Percentiles rank a stretch among this genome's conserved stretches.
Conservation (phyloP, 371 early-diverging fungal species). For the Lichtheimia corymbifera region DNA sequence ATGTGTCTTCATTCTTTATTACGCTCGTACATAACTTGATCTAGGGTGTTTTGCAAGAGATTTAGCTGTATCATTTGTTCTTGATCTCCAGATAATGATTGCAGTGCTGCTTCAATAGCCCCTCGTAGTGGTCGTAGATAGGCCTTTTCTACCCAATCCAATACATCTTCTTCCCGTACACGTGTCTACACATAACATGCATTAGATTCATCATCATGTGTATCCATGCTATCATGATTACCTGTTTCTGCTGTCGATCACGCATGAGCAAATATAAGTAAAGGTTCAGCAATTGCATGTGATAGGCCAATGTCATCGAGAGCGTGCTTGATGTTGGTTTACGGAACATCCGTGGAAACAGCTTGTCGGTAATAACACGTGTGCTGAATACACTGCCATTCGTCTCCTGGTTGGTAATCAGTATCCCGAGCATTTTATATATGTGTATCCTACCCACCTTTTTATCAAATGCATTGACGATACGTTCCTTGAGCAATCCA, state of each 20-base stretch:
- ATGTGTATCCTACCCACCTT: not conserved
- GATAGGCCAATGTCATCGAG: constrained; percentile 23
- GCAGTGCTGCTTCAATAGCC: not conserved
- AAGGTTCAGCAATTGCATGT: constrained; percentile 44
- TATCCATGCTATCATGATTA: not conserved
- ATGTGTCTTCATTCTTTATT: not conserved
- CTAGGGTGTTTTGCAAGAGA: not conserved
- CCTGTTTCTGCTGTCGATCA: constrained; percentile 25
- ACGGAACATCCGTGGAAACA: constrained; percentile 17
- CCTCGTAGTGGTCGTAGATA: constrained; percentile 1
- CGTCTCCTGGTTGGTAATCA: too few species aligned
- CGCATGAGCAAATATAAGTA: constrained; percentile 43
- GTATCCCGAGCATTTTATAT: too few species aligned
- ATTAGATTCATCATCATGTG: not conserved
- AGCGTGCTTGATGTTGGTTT: constrained; percentile 4
- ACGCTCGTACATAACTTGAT: constrained; percentile 7
- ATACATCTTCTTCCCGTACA: constrained; percentile 8
- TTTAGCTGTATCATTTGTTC: not conserved
- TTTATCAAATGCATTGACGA: constrained; percentile 18
- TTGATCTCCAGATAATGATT: not conserved
- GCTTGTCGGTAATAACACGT: constrained; percentile 12
- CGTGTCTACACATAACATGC: not conserved
- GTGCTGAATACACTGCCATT: constrained; percentile 4
- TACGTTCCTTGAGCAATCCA: constrained; percentile 27
- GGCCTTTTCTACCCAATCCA: not conserved